Base-by-base conservation (phyloP, 2,329 filamentous ascomycete genomes). In the Ascochyta pisi region DNA sequence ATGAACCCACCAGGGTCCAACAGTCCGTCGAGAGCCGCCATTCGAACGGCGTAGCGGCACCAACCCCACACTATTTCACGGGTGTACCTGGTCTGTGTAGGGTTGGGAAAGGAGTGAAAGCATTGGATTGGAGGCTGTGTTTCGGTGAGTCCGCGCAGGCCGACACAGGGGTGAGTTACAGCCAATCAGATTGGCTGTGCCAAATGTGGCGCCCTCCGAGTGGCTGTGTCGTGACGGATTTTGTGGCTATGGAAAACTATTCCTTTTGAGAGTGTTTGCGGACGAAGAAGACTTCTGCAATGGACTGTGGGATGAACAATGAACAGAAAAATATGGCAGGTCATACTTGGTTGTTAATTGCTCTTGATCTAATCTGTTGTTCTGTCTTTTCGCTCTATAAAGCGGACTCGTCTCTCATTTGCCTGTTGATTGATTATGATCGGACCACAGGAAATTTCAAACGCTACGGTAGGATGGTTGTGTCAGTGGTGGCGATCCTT, bases 121-220 rank as follows among this genome's bases (percentile, higher is more conserved):
- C 29, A 46, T 47, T 3, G 22, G 46, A 50, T 55, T 55, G 42
- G 53, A 37, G 53, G 53, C 47, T 55, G 53, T 46, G 37, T 27
- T 19, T 16, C 13, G 23, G 19, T 34, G 23, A 10, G 33, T 50
- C 53, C 46, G 46, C 46, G 35, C 27, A 38, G 35, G 41, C 53
- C 46, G 34, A 16, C 16, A 47, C n/a, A 50, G 16, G 41, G 34
- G 46, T 27, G 9, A 5, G 10, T 10, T 22, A 45, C 6, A 13
- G 37, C 46, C 41, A 50, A 46, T 50, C 35, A 46, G n/a, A 46
- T 10, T 22, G 8, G 41, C 38, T 15, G 24, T 8, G 37, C 24
- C 29, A 55, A 12, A 1, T 47, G 47, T 50, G 44, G 51, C 51
- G 51, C 23, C 13, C 22, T 24, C 10, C 29, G 35, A 38, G 53